phyloP scores from a whole-genome alignment of 495 filamentous ascomycete genomes.

The Penicillium silybi region DNA sequence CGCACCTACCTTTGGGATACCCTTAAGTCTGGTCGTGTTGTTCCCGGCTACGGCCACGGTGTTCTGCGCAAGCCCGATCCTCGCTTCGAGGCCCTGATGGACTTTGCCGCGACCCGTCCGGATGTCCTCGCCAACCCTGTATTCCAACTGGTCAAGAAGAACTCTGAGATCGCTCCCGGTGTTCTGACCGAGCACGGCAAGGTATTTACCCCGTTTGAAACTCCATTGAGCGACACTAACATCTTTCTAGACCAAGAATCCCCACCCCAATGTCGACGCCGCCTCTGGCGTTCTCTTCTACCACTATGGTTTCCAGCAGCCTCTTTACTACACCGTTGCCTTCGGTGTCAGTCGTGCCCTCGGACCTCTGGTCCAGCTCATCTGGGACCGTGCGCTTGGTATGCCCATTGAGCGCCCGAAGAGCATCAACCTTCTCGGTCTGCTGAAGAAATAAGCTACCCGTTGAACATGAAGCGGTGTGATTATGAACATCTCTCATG shows the following conservation, averaged over 20 bases:
- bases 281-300: conserved; percentile 91
- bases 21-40: conserved; percentile 88
- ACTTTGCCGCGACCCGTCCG: conserved; percentile 80
- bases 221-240: conserved; percentile 9
- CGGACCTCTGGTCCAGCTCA: conserved; percentile 86
- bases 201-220: conserved; percentile 28
- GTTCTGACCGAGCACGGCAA: conserved; percentile 93
- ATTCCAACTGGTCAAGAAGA: conserved; percentile 89
- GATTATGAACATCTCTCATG: background rate
- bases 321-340: conserved; percentile 94
- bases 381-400: conserved; percentile 93
- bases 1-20: conserved; percentile 88
- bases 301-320: conserved; percentile 95
- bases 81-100: conserved; percentile 92
- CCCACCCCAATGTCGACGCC: conserved; percentile 92
- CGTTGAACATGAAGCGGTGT: background rate
- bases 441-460: conserved; percentile 54
- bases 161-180: conserved; percentile 72
- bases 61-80: conserved; percentile 97
- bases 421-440: conserved; percentile 85
- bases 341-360: conserved; percentile 92
- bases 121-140: conserved; percentile 84
- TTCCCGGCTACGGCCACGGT: conserved; percentile 97
- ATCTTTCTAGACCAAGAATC: conserved; percentile 78
- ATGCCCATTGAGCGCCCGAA: conserved; percentile 98